Conservation (phyloP, 441 rosid species). For the Bruguiera hainesii region DNA sequence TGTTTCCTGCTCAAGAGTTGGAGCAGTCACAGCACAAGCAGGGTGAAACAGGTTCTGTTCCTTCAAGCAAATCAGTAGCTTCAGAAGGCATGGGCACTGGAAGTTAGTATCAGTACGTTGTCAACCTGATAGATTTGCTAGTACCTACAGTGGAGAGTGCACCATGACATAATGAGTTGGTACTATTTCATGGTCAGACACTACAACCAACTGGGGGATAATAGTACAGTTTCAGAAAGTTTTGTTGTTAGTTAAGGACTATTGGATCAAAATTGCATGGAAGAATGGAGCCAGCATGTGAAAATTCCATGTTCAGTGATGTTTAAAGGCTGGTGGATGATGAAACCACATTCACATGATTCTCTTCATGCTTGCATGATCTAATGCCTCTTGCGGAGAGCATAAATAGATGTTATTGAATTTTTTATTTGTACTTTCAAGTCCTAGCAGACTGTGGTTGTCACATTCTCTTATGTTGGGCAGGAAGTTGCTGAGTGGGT, state of each 20-base stretch:
- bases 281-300: neutral
- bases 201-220: neutral
- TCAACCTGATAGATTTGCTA: conserved; percentile 15
- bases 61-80: conserved; percentile 30
- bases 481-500: no score
- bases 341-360: neutral
- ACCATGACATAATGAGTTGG: neutral
- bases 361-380: neutral
- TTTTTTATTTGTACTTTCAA: no score
- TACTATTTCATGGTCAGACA: conserved; percentile 7
- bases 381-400: no score
- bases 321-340: conserved; percentile 1
- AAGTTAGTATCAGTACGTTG: conserved; percentile 21
- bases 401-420: no score
- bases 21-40: conserved; percentile 31
- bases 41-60: conserved; percentile 21
- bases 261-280: conserved; percentile 8
- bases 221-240: conserved; percentile 9
- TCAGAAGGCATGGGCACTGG: conserved; percentile 34
- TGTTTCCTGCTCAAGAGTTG: conserved; percentile 62
- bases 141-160: conserved; percentile 7
- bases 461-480: no score
- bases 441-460: no score
- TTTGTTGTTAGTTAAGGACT: conserved; percentile 2
- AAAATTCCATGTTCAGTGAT: neutral